phyloP scores from a whole-genome alignment of 345 rosid genomes.

The Salix caprea region DNA sequence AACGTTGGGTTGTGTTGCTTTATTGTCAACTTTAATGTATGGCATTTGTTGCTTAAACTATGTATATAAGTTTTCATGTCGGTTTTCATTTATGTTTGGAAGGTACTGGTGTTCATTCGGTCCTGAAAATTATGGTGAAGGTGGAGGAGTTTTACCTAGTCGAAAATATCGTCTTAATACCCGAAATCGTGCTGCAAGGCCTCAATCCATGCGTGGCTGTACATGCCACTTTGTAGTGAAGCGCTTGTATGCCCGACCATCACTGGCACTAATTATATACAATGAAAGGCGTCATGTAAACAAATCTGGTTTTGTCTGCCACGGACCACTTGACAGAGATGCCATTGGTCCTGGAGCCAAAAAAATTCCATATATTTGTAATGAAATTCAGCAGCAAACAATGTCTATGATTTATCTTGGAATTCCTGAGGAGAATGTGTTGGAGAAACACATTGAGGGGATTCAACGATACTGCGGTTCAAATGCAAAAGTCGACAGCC shows the following conservation, averaged over 20 bases:
- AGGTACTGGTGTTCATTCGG: constrained; percentile 99
- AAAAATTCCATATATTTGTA: constrained; percentile 77
- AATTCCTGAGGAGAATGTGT: constrained; percentile 84
- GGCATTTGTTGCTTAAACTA: not conserved
- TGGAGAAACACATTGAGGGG: constrained; percentile 94
- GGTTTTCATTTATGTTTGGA: not conserved
- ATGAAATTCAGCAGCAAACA: constrained; percentile 79
- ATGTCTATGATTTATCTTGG: constrained; percentile 97
- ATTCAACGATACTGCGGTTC: constrained; percentile 82
- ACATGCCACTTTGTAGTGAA: constrained; percentile 82
- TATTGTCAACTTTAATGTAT: not conserved
- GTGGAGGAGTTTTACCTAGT: constrained; percentile 81
- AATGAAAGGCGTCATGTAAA: constrained; percentile 81
- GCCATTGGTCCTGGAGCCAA: constrained; percentile 96
- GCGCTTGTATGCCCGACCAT: constrained; percentile 72
- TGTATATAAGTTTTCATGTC: not conserved
- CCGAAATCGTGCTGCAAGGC: constrained; percentile 78
- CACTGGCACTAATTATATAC: constrained; percentile 70
- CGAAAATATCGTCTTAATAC: constrained; percentile 81
- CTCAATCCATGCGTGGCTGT: constrained; percentile 98
- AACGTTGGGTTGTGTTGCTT: not conserved
- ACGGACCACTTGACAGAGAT: constrained; percentile 92
- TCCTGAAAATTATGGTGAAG: constrained; percentile 97
- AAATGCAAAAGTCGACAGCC: constrained; percentile 55
- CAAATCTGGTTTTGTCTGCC: constrained; percentile 81